Conservation (phyloP, 306 rosid genomes). For the Prunus salicina region DNA sequence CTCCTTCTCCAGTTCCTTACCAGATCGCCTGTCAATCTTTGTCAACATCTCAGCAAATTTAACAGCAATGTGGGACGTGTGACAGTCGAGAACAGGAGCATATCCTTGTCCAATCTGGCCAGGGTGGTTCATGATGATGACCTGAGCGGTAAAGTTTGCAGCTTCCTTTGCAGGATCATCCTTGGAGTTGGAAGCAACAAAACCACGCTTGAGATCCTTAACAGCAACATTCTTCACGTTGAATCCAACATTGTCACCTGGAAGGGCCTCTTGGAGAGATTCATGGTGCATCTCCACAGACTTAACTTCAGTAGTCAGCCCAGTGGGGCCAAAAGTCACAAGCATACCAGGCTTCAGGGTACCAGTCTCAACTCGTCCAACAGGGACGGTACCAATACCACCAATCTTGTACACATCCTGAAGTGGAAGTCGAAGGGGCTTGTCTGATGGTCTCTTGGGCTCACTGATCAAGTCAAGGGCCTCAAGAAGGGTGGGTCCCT, state of each 20-base stretch:
- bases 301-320: conserved; percentile 34
- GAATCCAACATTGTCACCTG: conserved; percentile 40
- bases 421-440: conserved; percentile 40
- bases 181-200: conserved; percentile 35
- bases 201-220: conserved; percentile 42
- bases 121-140: conserved; percentile 44
- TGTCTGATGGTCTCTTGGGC: conserved; percentile 43
- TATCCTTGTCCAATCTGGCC: conserved; percentile 39
- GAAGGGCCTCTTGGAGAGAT: conserved; percentile 29
- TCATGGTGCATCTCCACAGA: conserved; percentile 41
- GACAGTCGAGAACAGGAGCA: conserved; percentile 39
- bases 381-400: conserved; percentile 41
- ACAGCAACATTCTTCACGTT: conserved; percentile 39
- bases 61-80: conserved; percentile 41
- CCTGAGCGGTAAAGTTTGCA: conserved; percentile 38
- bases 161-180: conserved; percentile 39
- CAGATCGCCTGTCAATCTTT: conserved; percentile 40
- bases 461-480: conserved; percentile 32
- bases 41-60: conserved; percentile 33
- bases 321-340: conserved; percentile 32
- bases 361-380: conserved; percentile 41
- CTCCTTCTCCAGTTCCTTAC: conserved; percentile 37
- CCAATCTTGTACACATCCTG: conserved; percentile 43
- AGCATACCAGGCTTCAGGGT: conserved; percentile 34
- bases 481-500: conserved; percentile 41